These are phyloP conservation scores for Cercis canadensis DNA, from an alignment of 306 rosid species.

Conservation along the genomic window DNA sequence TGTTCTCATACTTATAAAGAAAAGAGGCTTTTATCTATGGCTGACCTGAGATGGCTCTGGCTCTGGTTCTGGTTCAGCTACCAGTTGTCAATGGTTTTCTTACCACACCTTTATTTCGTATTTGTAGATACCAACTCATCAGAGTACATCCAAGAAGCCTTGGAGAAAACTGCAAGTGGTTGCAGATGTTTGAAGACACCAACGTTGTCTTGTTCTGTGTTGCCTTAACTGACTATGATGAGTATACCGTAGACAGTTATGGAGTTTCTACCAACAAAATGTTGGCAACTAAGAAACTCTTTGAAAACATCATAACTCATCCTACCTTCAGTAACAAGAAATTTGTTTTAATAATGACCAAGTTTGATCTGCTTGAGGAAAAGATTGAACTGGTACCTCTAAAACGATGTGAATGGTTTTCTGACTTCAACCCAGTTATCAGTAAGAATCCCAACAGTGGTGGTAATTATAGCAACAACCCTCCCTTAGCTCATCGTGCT, in stretches of 20 bases:
- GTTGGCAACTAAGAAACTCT: slow-evolving; percentile 66
- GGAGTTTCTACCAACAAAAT: slow-evolving; percentile 67
- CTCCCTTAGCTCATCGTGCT: slow-evolving; percentile 60
- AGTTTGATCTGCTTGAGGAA: slow-evolving; percentile 69
- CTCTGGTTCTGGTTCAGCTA: too few species aligned
- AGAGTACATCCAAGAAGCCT: slow-evolving; percentile 68
- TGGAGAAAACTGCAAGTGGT: slow-evolving; percentile 72
- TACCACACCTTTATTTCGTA: slow-evolving; percentile 3
- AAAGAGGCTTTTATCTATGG: background rate
- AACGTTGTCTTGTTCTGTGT: slow-evolving; percentile 62
- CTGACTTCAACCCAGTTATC: slow-evolving; percentile 62
- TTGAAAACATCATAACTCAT: slow-evolving; percentile 60
- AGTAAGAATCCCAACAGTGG: slow-evolving; percentile 36
- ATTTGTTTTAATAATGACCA: slow-evolving; percentile 69
- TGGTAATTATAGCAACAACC: slow-evolving; percentile 38
- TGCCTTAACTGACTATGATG: slow-evolving; percentile 70
- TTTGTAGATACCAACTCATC: slow-evolving; percentile 63
- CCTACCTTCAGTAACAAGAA: slow-evolving; percentile 50
- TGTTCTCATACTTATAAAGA: too few species aligned
- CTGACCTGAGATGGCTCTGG: too few species aligned
- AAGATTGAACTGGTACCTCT: slow-evolving; percentile 62
- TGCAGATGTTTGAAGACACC: slow-evolving; percentile 72
- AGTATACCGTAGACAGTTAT: slow-evolving; percentile 45
- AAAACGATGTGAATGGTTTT: slow-evolving; percentile 71
- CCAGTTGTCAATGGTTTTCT: slow-evolving; percentile 13